Conservation (phyloP, 1,284 basidiomycete species). For the Naganishia sp. region DNA sequence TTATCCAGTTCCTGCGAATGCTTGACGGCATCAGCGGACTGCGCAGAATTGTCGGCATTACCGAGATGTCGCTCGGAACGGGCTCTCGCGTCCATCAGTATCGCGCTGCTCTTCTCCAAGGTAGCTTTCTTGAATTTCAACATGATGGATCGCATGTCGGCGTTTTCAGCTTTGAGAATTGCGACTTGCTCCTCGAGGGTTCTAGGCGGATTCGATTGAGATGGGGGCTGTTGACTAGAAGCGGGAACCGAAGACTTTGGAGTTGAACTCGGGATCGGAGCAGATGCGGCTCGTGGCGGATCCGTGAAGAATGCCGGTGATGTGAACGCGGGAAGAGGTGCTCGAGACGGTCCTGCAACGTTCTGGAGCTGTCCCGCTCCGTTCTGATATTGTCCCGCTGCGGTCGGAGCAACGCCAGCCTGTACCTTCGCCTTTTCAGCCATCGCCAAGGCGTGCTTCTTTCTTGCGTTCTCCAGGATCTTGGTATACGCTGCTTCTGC, state of each 20-base stretch:
- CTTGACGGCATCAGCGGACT: background rate
- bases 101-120: background rate
- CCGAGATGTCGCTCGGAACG: background rate
- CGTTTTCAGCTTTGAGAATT: slow-evolving; percentile 4
- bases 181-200: slow-evolving; percentile 2
- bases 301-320: slow-evolving; percentile 1
- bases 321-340: slow-evolving; percentile 9
- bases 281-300: slow-evolving; percentile 1
- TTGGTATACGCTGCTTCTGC: slow-evolving; percentile 14
- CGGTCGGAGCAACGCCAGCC: too few species aligned
- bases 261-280: background rate
- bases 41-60: background rate
- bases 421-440: slow-evolving; percentile 13
- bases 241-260: background rate
- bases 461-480: slow-evolving; percentile 21
- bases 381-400: too few species aligned
- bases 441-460: slow-evolving; percentile 5
- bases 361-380: background rate
- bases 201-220: background rate
- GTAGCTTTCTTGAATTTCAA: background rate
- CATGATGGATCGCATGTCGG: slow-evolving; percentile 12
- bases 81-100: background rate
- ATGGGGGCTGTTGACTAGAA: background rate
- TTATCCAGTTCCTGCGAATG: background rate
- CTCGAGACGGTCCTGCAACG: slow-evolving; percentile 6